Base-by-base conservation (phyloP, 2,329 filamentous ascomycete genomes). In the Lasiodiplodia gonubiensis region DNA sequence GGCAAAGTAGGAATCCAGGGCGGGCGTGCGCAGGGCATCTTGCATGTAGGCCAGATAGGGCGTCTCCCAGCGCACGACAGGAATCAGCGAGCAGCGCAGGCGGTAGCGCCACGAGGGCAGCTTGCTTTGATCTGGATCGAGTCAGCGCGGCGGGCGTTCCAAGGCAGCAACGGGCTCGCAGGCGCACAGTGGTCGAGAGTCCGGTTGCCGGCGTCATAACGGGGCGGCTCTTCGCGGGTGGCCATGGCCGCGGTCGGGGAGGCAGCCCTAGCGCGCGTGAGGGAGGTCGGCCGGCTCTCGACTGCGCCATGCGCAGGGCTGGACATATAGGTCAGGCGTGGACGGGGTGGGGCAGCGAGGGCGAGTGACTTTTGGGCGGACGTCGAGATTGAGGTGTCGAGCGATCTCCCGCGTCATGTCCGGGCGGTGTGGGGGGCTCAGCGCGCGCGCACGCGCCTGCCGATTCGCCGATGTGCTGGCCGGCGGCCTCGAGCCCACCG, bases 1-100 rank as follows among this genome's bases (percentile, higher is more conserved):
- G 61, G 95, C 94, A 80, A 99, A 99, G 83, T 97, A 99, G 70
- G 92, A 92, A 80, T 99, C 95, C 74, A 98, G 89, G 10, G 91
- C 86, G 0, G 93, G 92, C 23, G 92, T 90, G 74, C 94, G 91
- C 77, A 94, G 80, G 77, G 84, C 88, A 72, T 90, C 86, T 84
- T 99, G 95, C 75, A 97, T 82, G 82, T 88, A 90, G 67, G 94
- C 94, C 21, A 99, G 89, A 80, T 97, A 95, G 1, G 94, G 94
- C 35, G 95, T 99, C 83, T 99, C 95, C 90, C 90, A 94, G 77
- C 95, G 90, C 67, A 98, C 89, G 68, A 98, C 85, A 70, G 94
- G 94, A 68, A 99, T 89, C 68, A 94, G 84, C 73, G 83, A 84
- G 78, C 97, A 90, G 77, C 95, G 92, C 72, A 97, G 81, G 70